Evolutionary conservation across 352 stramenopile species (phyloP).

Genomic region (Phytopythium cucurbitacearum): DNA sequence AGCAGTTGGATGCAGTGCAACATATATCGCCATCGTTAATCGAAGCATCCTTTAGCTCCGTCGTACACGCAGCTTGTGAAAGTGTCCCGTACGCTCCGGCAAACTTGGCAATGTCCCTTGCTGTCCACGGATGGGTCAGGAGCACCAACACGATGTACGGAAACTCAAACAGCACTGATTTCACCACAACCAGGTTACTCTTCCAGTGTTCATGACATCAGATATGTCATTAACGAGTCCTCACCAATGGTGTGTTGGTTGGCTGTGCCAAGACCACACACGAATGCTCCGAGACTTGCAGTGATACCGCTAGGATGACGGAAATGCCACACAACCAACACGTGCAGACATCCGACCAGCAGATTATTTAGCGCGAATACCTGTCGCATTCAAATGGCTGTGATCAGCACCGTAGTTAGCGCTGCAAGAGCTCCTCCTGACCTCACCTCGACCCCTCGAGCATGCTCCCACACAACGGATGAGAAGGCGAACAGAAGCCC

Average conservation of each 20-base stretch:
- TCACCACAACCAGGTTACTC: background rate
- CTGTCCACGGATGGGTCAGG: conserved; percentile 11
- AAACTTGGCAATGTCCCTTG: conserved; percentile 16
- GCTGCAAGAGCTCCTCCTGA: too few species aligned
- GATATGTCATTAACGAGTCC: background rate
- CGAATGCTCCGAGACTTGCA: conserved; percentile 58
- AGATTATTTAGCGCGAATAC: conserved; percentile 95
- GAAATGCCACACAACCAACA: conserved; percentile 39
- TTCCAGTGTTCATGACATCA: too few species aligned
- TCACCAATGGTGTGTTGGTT: conserved; percentile 92
- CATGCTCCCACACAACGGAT: conserved; percentile 90
- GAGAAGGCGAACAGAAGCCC: conserved; percentile 71
- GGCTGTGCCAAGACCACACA: conserved; percentile 86
- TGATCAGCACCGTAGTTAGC: too few species aligned
- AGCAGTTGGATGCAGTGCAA: too few species aligned
- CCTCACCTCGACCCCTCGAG: conserved; percentile 48
- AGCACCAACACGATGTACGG: conserved; percentile 75
- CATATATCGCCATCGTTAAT: too few species aligned
- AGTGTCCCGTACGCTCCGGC: conserved; percentile 17
- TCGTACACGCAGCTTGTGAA: too few species aligned
- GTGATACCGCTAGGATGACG: conserved; percentile 10
- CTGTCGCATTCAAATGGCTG: conserved; percentile 22
- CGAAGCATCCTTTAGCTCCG: too few species aligned
- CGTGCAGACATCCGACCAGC: conserved; percentile 70
- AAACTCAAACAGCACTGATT: conserved; percentile 78